Base-by-base conservation (phyloP, 768 basidiomycete genomes). In the Symmetrospora coprosmae region DNA sequence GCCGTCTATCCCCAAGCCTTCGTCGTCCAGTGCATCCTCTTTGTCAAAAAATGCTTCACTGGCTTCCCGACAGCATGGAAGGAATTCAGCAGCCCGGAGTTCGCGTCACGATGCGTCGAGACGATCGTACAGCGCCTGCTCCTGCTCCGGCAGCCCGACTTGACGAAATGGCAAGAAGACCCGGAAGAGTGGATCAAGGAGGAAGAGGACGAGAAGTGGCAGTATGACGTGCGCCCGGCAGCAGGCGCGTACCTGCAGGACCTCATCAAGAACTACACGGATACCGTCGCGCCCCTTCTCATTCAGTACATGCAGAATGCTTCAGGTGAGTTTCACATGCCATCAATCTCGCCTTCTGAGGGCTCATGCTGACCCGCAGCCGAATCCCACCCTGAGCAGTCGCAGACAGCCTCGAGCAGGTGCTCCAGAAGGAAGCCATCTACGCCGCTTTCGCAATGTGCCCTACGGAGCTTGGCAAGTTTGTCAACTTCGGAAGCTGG, bases 111-210 rank as follows among this genome's bases (percentile, higher is more conserved):
- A 82, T 6, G 84, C 83, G 34, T 50, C 11, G 76, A 80, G 62
- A 74, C 90, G 6, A 78, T 99, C 8, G 79, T 99, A 21, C 83
- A 82, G 23, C 80, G 84, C 8, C 83, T 92, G 68, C 82, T 99
- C 71, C 87, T 87, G 13, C 75, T 99, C 43, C 84, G 84, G 53
- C 78, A 84, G 4, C 74, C 78, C 1, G 92, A 96, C 71, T 77
- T 96, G 9, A 81, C 87, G 65, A 78, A 78, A 4, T 89, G 91
- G 86, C 77, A 83, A 73, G 77, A 78, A 16, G 87, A 91, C 70
- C 89, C 91, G 0, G 92, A 99, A 75, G 87, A 91, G 67, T 99
- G 89, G 87, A 80, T 92, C 11, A 86, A 87, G 61, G 72, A 81
- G 9, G 89, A 96, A 72, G 87, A 88, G 37, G 34, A 82, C 40